Conservation (phyloP, 192 early-diverging fungal species). For the Kickxella alabastrina region DNA sequence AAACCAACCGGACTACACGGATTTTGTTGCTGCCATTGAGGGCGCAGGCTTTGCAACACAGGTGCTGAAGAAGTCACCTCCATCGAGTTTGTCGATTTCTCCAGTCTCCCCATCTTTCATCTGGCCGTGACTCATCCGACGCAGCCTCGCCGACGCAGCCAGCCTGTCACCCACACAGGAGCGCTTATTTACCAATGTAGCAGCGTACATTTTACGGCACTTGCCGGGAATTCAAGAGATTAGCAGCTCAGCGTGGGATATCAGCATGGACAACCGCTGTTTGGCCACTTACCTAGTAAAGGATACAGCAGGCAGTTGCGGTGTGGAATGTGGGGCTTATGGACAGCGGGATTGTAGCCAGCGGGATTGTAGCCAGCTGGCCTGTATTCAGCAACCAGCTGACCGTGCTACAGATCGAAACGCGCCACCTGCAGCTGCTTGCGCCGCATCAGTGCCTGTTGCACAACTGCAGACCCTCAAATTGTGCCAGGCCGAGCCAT, state of each 20-base stretch:
- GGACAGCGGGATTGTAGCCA: neutral
- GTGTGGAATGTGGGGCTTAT: too few species aligned
- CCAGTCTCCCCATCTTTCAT: neutral
- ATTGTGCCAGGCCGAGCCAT: constrained; percentile 20
- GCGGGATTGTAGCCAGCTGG: neutral
- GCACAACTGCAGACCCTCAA: constrained; percentile 12
- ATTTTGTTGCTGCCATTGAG: constrained; percentile 4
- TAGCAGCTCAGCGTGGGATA: constrained; percentile 12
- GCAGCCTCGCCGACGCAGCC: neutral
- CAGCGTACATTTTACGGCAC: constrained; percentile 3
- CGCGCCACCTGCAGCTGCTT: constrained; percentile 5
- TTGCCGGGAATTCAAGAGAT: constrained; percentile 8
- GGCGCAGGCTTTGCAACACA: neutral
- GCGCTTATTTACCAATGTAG: neutral
- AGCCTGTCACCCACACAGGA: neutral
- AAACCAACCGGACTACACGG: constrained; percentile 8
- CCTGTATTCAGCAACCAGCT: neutral
- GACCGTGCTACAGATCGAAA: constrained; percentile 23
- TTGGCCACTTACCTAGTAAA: constrained; percentile 7
- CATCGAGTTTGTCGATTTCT: constrained; percentile 19
- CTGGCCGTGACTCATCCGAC: neutral
- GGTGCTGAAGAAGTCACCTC: neutral
- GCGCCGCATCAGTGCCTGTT: neutral
- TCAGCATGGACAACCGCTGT: constrained; percentile 9
- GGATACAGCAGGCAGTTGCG: constrained; percentile 4